phyloP scores from a whole-genome alignment of 2,329 filamentous ascomycete genomes.

The Macrophomina pseudophaseolina region DNA sequence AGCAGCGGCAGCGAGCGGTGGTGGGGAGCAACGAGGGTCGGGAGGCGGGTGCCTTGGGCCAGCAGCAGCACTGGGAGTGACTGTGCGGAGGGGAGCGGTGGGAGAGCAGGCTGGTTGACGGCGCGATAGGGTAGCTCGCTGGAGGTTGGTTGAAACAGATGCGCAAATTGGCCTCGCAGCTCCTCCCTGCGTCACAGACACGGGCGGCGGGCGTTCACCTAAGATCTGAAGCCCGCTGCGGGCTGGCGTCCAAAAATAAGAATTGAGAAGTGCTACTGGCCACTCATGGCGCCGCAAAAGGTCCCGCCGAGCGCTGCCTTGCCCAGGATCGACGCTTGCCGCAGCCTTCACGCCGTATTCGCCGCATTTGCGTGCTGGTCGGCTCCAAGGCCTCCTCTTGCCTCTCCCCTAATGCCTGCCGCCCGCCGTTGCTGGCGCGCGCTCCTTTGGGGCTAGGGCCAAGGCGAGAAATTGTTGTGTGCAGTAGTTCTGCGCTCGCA shows the following conservation, averaged over 20 bases:
- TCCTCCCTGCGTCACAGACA: conserved; percentile 20
- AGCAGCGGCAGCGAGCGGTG: conserved; percentile 6
- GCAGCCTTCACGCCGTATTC: background rate
- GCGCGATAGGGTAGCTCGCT: conserved; percentile 15
- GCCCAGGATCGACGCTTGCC: conserved; percentile 17
- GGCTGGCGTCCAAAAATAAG: conserved; percentile 1
- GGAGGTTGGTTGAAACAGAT: conserved; percentile 16
- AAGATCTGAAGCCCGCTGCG: conserved; percentile 10
- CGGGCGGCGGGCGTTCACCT: conserved; percentile 12
- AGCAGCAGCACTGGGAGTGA: conserved; percentile 4
- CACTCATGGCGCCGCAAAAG: no score
- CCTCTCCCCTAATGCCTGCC: background rate
- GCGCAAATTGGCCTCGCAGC: conserved; percentile 21
- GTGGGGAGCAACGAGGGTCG: conserved; percentile 23
- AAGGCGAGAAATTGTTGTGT: conserved; percentile 18
- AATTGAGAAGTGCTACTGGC: no score
- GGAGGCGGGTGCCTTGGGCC: background rate
- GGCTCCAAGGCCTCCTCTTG: background rate
- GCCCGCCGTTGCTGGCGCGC: background rate
- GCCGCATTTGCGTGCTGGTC: background rate
- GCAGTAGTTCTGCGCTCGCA: conserved; percentile 12
- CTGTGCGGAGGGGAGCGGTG: background rate
- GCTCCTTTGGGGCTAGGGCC: conserved; percentile 16
- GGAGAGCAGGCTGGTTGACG: background rate
- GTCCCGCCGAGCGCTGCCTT: background rate